Evolutionary conservation across 768 basidiomycete species (phyloP), one percentile per base, ranked within the genome.

Genomic region (Suillus subaureus): DNA sequence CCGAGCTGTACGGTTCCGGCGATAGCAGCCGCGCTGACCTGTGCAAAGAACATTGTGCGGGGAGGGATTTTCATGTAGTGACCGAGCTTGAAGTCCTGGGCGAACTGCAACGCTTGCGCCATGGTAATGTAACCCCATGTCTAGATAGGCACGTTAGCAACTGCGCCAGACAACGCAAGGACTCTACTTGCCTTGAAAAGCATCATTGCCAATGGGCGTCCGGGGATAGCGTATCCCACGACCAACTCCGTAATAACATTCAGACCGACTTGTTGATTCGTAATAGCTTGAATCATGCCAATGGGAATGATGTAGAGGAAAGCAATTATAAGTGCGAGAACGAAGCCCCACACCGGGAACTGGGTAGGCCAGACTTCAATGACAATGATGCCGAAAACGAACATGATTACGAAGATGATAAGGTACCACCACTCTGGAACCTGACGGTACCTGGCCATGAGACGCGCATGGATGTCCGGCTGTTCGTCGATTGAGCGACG

Each of bases 191-290:
- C 82, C 79, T 89, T 89, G 81, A 88, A 90, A 84, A 91, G 85
- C 89, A 91, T 89, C 85, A 90, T 87, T 2, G 90, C 90, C 65
- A 91, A 83, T 6, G 92, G 89, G 66, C 83, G 84, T 11, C 91
- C 91, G 68, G 83, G 83, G 28, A 84, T 74, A 39, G 79, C 73
- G 63, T 77, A 79, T 16, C 91, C 91, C 49, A 89, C 85, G 62
- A 93, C 84, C 35, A 92, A 80, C 72, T 93, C 91, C 2, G 90
- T 89, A 66, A 93, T 85, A 35, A 92, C 90, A 71, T 84, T 85
- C 13, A 85, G 73, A 72, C 83, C 90, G 63, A 92, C 82, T 75
- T 92, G 89, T 70, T 90, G 88, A 74, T 93, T 93, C 37, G 92
- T 93, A 68, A 92, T 86, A 1, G 91, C 90, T 70, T 92, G 88